Evolutionary conservation across 176 grass and related monocot genomes (phyloP).

Genomic region (Carex cristatella): DNA sequence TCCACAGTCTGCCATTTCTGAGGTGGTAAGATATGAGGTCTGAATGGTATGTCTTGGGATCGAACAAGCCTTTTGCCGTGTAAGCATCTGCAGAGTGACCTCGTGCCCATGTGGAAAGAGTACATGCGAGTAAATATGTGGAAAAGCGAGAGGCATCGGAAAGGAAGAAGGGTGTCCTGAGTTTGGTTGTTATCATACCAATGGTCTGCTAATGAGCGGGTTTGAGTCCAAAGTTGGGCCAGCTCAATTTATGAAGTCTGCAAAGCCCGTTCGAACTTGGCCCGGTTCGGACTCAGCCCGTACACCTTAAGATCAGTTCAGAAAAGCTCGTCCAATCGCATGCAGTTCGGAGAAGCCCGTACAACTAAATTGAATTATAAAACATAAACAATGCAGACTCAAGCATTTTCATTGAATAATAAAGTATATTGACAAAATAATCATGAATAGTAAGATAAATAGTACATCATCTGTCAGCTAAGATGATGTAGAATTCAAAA

Average conservation of each 20-base stretch:
- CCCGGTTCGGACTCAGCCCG: too few relatives aligned
- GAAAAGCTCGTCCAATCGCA: too few relatives aligned
- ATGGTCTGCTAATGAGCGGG: too few relatives aligned
- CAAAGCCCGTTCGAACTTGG: too few relatives aligned
- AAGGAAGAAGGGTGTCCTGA: neutral
- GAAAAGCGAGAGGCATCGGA: neutral
- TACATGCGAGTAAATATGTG: neutral
- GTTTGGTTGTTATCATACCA: neutral
- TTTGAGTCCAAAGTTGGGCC: too few relatives aligned
- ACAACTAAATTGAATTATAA: too few relatives aligned
- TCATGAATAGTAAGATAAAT: neutral
- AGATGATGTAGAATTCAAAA: too few relatives aligned
- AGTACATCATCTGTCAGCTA: neutral
- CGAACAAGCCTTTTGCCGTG: conserved; percentile 44
- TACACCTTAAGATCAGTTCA: too few relatives aligned
- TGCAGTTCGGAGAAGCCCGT: too few relatives aligned
- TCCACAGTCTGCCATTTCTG: conserved; percentile 18
- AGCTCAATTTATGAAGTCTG: too few relatives aligned
- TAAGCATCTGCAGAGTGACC: conserved; percentile 8
- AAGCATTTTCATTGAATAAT: too few relatives aligned
- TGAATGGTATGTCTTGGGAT: conserved; percentile 18
- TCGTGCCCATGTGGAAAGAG: neutral
- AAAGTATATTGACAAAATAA: neutral
- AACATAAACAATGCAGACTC: too few relatives aligned
- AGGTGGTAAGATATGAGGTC: conserved; percentile 26